phyloP scores from a whole-genome alignment of 371 early-diverging fungal species.

The Catenaria anguillulae region DNA sequence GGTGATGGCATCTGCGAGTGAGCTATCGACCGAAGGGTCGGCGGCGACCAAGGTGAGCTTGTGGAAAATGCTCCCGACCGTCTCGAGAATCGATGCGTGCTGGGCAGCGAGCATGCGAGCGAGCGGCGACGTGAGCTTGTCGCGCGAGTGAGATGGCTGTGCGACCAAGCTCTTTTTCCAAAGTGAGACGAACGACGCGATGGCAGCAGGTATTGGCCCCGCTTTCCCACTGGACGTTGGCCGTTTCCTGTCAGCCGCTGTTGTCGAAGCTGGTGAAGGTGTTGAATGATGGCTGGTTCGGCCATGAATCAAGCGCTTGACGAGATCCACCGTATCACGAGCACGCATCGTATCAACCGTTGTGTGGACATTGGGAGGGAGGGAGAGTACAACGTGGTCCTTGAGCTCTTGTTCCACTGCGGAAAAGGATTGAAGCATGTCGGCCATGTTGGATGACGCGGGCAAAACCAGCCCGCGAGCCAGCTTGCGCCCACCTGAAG shows the following conservation, averaged over 20 bases:
- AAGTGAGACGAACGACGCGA: not conserved
- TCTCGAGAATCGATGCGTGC: not conserved
- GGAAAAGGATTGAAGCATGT: too few relatives aligned
- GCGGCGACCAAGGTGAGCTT: not conserved
- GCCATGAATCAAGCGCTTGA: not conserved
- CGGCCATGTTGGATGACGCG: not conserved
- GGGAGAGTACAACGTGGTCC: not conserved
- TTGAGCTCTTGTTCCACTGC: not conserved
- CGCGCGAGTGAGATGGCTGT: not conserved
- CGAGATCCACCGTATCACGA: not conserved
- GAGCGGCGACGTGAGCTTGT: not conserved
- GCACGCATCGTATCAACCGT: not conserved
- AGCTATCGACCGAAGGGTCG: not conserved
- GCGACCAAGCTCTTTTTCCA: not conserved
- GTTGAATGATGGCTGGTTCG: too few relatives aligned
- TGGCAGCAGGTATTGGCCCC: not conserved
- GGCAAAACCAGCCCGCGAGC: not conserved
- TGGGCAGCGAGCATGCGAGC: not conserved
- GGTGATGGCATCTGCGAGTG: not conserved
- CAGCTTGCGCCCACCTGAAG: not conserved
- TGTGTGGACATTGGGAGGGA: not conserved
- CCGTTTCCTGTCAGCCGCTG: not conserved
- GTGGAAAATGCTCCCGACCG: not conserved
- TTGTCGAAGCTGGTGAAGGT: not conserved
- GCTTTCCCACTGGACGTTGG: not conserved